These are phyloP conservation scores for Aspergillus diversus DNA, from an alignment of 495 filamentous ascomycete genomes.

Conservation along the genomic window DNA sequence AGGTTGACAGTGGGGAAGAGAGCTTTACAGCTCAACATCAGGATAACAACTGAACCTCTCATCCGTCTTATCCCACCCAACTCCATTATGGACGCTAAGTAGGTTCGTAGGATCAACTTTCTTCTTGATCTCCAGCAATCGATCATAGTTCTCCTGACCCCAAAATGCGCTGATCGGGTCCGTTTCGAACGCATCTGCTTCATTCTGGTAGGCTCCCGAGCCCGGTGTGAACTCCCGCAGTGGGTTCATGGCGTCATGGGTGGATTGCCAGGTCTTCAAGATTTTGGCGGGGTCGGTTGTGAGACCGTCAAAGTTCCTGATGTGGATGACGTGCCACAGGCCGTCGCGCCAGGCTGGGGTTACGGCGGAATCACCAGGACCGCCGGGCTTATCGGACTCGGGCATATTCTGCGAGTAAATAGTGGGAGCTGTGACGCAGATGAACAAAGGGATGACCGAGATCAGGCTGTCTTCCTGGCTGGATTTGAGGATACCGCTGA, in stretches of 20 bases:
- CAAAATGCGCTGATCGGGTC: constrained; percentile 25
- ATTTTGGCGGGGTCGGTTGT: constrained; percentile 1
- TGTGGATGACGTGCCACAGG: constrained; percentile 19
- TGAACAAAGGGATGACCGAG: neutral
- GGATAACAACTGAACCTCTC: constrained; percentile 22
- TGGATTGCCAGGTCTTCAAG: neutral
- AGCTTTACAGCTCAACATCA: constrained; percentile 3
- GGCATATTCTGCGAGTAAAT: constrained; percentile 18
- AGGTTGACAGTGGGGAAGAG: neutral
- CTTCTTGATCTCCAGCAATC: constrained; percentile 42
- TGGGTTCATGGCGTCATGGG: constrained; percentile 14
- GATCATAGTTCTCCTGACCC: constrained; percentile 38
- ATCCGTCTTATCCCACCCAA: constrained; percentile 23
- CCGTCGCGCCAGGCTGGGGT: constrained; percentile 21
- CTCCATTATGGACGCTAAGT: constrained; percentile 16
- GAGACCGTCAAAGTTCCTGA: constrained; percentile 3
- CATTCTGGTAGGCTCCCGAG: constrained; percentile 46
- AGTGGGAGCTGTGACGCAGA: constrained; percentile 15
- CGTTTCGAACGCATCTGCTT: constrained; percentile 42
- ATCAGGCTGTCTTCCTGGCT: neutral
- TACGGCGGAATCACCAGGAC: constrained; percentile 15
- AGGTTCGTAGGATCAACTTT: constrained; percentile 41
- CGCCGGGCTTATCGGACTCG: constrained; percentile 18
- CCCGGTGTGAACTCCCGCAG: constrained; percentile 35
- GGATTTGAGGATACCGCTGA: constrained; percentile 3